phyloP scores from a whole-genome alignment of 306 rosid genomes.

The Trifolium repens region DNA sequence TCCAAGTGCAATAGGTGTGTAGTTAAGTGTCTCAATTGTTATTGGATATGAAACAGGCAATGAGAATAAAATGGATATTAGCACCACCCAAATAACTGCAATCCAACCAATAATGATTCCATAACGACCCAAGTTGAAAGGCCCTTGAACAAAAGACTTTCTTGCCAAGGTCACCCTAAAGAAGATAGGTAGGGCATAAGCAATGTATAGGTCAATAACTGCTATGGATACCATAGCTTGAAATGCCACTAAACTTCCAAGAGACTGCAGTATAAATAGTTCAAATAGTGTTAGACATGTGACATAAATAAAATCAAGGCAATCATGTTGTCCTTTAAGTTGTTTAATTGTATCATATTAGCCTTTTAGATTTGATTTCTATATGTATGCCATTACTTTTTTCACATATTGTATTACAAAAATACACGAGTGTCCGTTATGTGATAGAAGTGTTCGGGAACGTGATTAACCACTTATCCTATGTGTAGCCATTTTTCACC shows the following conservation, averaged over 20 bases:
- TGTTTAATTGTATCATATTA: background rate
- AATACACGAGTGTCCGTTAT: too few relatives aligned
- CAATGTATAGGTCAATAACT: constrained; percentile 70
- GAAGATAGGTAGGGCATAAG: constrained; percentile 87
- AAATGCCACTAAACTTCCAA: constrained; percentile 92
- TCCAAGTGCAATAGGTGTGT: constrained; percentile 87
- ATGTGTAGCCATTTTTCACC: background rate
- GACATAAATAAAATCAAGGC: background rate
- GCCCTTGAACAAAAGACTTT: constrained; percentile 70
- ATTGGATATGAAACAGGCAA: constrained; percentile 80
- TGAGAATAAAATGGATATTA: constrained; percentile 81
- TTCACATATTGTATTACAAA: too few relatives aligned
- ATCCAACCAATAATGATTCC: constrained; percentile 73
- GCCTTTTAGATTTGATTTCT: too few relatives aligned
- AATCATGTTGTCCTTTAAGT: too few relatives aligned
- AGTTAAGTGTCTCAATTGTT: constrained; percentile 75
- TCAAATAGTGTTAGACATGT: constrained; percentile 31
- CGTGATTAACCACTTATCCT: background rate
- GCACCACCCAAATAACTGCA: constrained; percentile 79
- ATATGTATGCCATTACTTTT: too few relatives aligned
- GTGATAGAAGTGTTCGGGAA: too few relatives aligned
- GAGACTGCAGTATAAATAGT: constrained; percentile 64
- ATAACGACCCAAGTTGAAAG: constrained; percentile 77
- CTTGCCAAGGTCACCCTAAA: constrained; percentile 82
- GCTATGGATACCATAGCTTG: constrained; percentile 91